Evolutionary conservation across 164 flowering plant species (phyloP), one percentile per base, ranked within the genome.

Genomic region (Chimonanthus salicifolius): DNA sequence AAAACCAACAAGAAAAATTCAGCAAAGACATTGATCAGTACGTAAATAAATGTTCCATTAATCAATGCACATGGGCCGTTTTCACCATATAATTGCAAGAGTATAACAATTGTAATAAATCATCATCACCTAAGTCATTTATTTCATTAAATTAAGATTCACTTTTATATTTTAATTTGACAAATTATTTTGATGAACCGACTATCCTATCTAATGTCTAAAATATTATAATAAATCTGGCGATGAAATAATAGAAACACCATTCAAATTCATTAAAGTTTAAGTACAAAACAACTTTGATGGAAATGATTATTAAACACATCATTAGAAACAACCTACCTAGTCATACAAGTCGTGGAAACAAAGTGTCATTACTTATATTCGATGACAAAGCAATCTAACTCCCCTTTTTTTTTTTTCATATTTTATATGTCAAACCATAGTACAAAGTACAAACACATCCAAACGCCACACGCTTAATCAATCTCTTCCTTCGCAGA

Each of bases 401-500:
- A 20, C 10, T 63, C 1, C 33, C 33, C 33, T 21, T 1, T 1
- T 33, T 33, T 45, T 73, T 68, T 75, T 70, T 4, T 33, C 33
- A 33, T 63, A 63, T 21, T 63, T 20, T 66, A 63, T 63, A 33
- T 63, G 4, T 20, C 66, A 63, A 63, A 63, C 66, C 66, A 63
- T 33, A 54, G 16, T 54, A 13, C 60, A 1, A 58, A 58, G 16
- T 58, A 58, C 62, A 58, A 8, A 73, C 64, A 73, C 78, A 78
- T 63, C 68, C 78, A 79, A 76, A 75, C 79, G 74, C 76, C 82
- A 76, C 82, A 76, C 75, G 75, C 81, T 81, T 78, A 47, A 74
- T 64, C 79, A 75, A 62, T 80, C 77, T 75, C 48, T 7, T 44
- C 33, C 5, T 68, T 75, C 7, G 58, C 21, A 20, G 72, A 64